Evolutionary conservation across 1,139 yeast species (phyloP).

Genomic region (Arxiozyma slooffiae): DNA sequence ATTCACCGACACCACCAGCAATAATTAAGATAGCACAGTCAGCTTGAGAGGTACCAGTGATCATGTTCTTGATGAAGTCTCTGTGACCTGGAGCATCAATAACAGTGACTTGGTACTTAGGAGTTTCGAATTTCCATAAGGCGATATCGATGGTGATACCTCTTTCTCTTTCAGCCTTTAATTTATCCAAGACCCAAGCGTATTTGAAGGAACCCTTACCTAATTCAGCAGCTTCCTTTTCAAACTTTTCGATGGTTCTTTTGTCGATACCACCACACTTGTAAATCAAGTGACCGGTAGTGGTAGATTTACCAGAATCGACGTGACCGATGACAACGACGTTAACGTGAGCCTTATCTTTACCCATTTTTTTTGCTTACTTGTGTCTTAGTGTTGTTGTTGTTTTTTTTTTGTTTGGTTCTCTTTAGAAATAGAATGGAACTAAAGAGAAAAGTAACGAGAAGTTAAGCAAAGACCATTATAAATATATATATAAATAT

Average conservation of each 20-base stretch:
- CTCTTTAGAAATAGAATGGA: background rate
- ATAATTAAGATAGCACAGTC: constrained; percentile 95
- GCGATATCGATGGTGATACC: constrained; percentile 66
- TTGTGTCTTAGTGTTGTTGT: background rate
- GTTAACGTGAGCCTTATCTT: constrained; percentile 91
- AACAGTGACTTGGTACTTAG: constrained; percentile 86
- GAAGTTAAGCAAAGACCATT: too few species aligned
- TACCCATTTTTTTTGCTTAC: constrained; percentile 51
- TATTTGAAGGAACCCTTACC: constrained; percentile 69
- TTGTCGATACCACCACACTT: constrained; percentile 90
- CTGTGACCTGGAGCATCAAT: constrained; percentile 96
- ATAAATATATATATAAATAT: background rate
- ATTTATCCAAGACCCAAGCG: constrained; percentile 66
- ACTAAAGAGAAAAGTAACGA: background rate
- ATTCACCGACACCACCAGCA: constrained; percentile 97
- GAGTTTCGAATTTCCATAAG: constrained; percentile 93
- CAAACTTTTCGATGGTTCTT: constrained; percentile 98
- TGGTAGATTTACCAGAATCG: constrained; percentile 85
- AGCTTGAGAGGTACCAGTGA: constrained; percentile 91
- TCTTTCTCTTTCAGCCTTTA: constrained; percentile 41
- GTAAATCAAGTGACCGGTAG: constrained; percentile 98
- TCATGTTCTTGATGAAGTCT: constrained; percentile 94
- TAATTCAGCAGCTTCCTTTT: constrained; percentile 96
- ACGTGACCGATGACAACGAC: constrained; percentile 99
- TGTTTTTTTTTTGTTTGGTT: background rate